Base-by-base conservation (phyloP, 768 basidiomycete genomes). In the Termitomyces sp. region DNA sequence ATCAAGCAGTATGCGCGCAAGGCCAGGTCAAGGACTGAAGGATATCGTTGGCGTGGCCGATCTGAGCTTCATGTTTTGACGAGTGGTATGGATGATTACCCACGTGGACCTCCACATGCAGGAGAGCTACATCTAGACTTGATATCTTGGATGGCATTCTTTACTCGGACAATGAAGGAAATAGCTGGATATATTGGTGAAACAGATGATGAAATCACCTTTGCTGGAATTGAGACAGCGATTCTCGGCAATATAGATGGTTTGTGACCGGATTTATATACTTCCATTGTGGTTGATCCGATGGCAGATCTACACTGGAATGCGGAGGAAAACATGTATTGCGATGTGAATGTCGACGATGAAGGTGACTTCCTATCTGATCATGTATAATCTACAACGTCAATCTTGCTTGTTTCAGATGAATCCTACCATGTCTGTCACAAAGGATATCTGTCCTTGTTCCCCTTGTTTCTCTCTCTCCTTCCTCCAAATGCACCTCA, bases 121-220 rank as follows among this genome's bases (percentile, higher is more conserved):
- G 95, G 96, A 50, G 95, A 98, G 73, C 76, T 98, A 48, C 95
- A 98, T 70, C 70, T 98, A 58, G 95, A 98, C 71, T 73, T 98
- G 57, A 91, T 94, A 61, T 88, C 90, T 31, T 98, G 95, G 95
- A 92, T 98, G 86, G 95, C 83, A 4, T 97, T 94, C 77, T 98
- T 98, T 72, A 84, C 92, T 34, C 79, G 88, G 62, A 98, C 95
- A 29, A 98, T 98, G 95, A 82, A 79, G 53, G 90, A 89, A 48
- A 90, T 98, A 57, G 88, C 95, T 0, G 86, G 83, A 58, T 96
- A 90, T 68, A 76, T 96, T 16, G 93, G 89, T 1, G 89, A 96
- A 70, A 75, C 70, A n/a, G 92, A 95, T 33, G 95, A 98, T 66
- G 83, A 80, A 54, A 72, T 74, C n/a, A 87, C 87, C 29, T 98